A percentile compares a stretch with the other conserved stretches of the same genome.
Evolutionary conservation across 176 grass and related monocot species (phyloP).

Genomic region (Zoysia pacifica): DNA sequence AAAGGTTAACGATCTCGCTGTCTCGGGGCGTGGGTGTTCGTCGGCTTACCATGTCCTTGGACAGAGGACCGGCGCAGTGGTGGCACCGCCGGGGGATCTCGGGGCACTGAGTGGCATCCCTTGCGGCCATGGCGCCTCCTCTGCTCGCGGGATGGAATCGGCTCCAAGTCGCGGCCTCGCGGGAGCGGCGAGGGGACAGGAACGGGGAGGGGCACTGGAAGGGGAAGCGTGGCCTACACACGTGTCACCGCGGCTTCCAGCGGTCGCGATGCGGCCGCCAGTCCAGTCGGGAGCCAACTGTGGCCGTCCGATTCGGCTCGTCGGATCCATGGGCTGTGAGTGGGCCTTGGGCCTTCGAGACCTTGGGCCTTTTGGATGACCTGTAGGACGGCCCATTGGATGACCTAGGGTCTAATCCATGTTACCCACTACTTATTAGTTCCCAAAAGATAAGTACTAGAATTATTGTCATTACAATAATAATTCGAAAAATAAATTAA

Average conservation of each 20-base stretch:
- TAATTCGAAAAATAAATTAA: no score
- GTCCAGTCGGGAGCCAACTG: neutral
- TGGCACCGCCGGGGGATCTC: constrained; percentile 46
- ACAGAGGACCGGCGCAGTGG: constrained; percentile 76
- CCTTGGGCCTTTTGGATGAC: neutral
- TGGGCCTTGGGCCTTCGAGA: neutral
- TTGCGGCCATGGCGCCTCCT: constrained; percentile 33
- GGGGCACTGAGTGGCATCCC: constrained; percentile 24
- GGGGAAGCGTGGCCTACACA: neutral
- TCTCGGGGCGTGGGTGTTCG: neutral
- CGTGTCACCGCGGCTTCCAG: neutral
- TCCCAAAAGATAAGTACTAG: no score
- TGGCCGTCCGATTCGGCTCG: constrained; percentile 30
- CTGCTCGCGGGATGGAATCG: neutral
- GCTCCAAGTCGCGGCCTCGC: neutral
- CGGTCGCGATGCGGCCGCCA: constrained; percentile 11
- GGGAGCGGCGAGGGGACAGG: neutral
- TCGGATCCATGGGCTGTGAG: neutral
- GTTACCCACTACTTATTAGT: no score
- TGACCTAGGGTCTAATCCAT: no score
- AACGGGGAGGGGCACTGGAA: neutral
- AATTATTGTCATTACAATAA: no score
- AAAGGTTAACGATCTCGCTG: neutral
- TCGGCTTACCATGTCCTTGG: constrained; percentile 72
- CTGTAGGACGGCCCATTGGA: no score